Percentiles rank a stretch among this genome's conserved stretches.
These are phyloP conservation scores for Phytophthora meadii DNA, from an alignment of 352 stramenopile species.

Conservation along the genomic window DNA sequence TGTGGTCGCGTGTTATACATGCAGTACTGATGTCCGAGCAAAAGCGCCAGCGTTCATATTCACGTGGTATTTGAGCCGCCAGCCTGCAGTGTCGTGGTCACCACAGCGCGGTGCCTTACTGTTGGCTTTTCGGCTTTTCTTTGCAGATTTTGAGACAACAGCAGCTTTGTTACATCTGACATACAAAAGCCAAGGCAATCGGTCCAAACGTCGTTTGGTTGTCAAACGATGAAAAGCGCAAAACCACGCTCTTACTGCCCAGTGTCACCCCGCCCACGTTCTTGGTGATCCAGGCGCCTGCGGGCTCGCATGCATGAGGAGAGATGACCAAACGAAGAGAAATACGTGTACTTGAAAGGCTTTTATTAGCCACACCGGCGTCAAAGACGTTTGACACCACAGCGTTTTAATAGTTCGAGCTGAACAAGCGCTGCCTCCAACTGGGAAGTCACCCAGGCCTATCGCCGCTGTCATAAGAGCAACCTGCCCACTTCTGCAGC, in stretches of 20 bases:
- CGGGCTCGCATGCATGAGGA: background rate
- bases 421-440: background rate
- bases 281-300: slow-evolving; percentile 10
- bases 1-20: background rate
- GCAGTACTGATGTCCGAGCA: no score
- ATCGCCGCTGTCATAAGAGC: slow-evolving; percentile 24
- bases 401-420: background rate
- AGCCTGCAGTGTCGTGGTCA: background rate
- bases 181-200: background rate
- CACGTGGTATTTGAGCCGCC: slow-evolving; percentile 14
- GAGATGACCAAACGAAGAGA: slow-evolving; percentile 6
- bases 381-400: background rate
- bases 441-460: background rate
- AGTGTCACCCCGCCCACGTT: slow-evolving; percentile 11
- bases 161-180: background rate
- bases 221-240: slow-evolving; percentile 16
- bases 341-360: background rate
- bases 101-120: slow-evolving; percentile 2
- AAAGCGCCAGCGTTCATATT: background rate
- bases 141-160: slow-evolving; percentile 23
- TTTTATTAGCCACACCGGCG: slow-evolving; percentile 2
- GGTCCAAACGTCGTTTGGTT: slow-evolving; percentile 10
- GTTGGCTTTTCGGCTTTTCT: slow-evolving; percentile 25
- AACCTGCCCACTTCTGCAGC: slow-evolving; percentile 2
- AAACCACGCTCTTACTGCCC: background rate